Evolutionary conservation across 768 basidiomycete species (phyloP).

Genomic region (Pisolithus orientalis): DNA sequence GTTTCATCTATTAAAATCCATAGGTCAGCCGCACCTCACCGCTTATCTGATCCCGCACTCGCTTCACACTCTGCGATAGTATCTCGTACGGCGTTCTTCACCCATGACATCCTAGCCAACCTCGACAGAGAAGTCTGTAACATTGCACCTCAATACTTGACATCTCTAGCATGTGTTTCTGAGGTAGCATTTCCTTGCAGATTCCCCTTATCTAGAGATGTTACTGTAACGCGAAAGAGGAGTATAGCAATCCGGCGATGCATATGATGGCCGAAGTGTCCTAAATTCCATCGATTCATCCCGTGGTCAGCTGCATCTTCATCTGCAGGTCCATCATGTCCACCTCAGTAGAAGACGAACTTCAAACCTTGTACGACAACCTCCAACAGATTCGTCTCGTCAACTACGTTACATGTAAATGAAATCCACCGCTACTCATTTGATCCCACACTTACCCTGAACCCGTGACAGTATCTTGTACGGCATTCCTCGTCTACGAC

Average conservation of each 20-base stretch:
- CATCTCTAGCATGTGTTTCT: not conserved
- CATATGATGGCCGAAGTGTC: no score
- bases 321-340: not conserved
- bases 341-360: not conserved
- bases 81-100: not conserved
- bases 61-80: not conserved
- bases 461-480: not conserved
- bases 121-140: constrained; percentile 13
- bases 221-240: no score
- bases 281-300: no score
- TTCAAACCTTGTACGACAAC: not conserved
- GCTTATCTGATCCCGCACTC: not conserved
- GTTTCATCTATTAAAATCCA: no score
- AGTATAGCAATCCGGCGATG: no score
- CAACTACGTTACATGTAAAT: not conserved
- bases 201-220: constrained; percentile 12
- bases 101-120: constrained; percentile 10
- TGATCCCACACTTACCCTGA: not conserved
- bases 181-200: not conserved
- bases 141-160: not conserved
- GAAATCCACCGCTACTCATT: not conserved
- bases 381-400: not conserved
- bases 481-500: not conserved
- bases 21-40: no score
- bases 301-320: no score